Conservation (phyloP, 352 stramenopile genomes). For the Pythium apleroticum region DNA sequence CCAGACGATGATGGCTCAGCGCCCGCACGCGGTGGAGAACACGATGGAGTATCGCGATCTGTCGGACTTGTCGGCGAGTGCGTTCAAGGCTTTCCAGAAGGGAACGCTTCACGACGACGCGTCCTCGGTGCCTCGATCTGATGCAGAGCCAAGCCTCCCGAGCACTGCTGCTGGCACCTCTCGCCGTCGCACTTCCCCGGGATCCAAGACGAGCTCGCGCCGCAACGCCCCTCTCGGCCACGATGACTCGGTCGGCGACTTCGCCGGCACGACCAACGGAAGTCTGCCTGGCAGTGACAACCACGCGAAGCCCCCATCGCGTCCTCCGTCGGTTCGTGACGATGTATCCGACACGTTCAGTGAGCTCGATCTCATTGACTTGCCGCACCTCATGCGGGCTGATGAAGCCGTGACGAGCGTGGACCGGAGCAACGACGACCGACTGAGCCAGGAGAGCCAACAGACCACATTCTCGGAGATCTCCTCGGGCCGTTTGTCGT, state of each 20-base stretch:
- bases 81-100: conserved; percentile 63
- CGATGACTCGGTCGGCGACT: neutral
- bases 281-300: conserved; percentile 35
- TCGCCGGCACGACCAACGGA: conserved; percentile 13
- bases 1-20: conserved; percentile 19
- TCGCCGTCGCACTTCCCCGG: conserved; percentile 16
- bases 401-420: conserved; percentile 30
- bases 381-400: conserved; percentile 73
- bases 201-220: conserved; percentile 22
- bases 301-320: conserved; percentile 26
- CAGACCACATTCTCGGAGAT: conserved; percentile 23
- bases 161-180: conserved; percentile 24
- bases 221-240: conserved; percentile 19
- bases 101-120: conserved; percentile 26
- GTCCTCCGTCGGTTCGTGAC: conserved; percentile 51
- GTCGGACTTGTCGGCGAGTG: conserved; percentile 61
- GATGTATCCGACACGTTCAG: conserved; percentile 72
- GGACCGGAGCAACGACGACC: conserved; percentile 20
- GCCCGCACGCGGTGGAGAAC: conserved; percentile 15
- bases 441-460: conserved; percentile 30
- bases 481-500: conserved; percentile 13
- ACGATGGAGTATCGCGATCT: conserved; percentile 49
- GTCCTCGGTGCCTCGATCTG: conserved; percentile 24
- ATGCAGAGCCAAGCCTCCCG: conserved; percentile 20
- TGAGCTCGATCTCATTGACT: conserved; percentile 66